Percentiles rank a stretch among this genome's conserved stretches.
Evolutionary conservation across 2,329 filamentous ascomycete species (phyloP).

Genomic region (Clarireedia hainanense): DNA sequence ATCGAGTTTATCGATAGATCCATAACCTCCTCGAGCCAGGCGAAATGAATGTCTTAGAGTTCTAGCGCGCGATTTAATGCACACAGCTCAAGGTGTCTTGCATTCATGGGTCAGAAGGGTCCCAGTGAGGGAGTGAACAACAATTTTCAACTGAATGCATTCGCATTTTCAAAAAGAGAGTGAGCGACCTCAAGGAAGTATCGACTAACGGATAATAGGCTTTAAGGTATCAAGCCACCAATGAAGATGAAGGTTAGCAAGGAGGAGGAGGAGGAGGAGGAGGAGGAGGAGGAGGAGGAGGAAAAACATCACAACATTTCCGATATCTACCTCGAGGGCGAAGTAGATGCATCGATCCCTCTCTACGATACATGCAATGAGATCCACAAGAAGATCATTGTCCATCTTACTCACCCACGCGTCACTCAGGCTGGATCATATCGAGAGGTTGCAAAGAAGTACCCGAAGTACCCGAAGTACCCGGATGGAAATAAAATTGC

Average conservation of each 20-base stretch:
- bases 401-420: conserved; percentile 38
- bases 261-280: no score
- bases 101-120: conserved; percentile 43
- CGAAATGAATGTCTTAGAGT: conserved; percentile 38
- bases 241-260: conserved; percentile 31
- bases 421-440: conserved; percentile 46
- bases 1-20: conserved; percentile 36
- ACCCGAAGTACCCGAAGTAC: conserved; percentile 33
- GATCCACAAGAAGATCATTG: conserved; percentile 47
- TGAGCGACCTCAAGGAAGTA: background rate
- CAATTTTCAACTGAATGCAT: conserved; percentile 32
- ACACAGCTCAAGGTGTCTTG: conserved; percentile 30
- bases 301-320: conserved; percentile 33
- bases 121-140: conserved; percentile 30
- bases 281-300: no score
- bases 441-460: conserved; percentile 39
- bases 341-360: conserved; percentile 37
- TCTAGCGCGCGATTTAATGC: conserved; percentile 33
- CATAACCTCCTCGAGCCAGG: conserved; percentile 33
- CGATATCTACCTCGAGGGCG: conserved; percentile 37
- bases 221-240: conserved; percentile 34
- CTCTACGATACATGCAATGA: conserved; percentile 52
- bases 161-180: conserved; percentile 42
- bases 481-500: conserved; percentile 33
- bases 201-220: conserved; percentile 5